These are phyloP conservation scores for Phallus indusiatus DNA, from an alignment of 768 basidiomycete genomes.

Conservation along the genomic window DNA sequence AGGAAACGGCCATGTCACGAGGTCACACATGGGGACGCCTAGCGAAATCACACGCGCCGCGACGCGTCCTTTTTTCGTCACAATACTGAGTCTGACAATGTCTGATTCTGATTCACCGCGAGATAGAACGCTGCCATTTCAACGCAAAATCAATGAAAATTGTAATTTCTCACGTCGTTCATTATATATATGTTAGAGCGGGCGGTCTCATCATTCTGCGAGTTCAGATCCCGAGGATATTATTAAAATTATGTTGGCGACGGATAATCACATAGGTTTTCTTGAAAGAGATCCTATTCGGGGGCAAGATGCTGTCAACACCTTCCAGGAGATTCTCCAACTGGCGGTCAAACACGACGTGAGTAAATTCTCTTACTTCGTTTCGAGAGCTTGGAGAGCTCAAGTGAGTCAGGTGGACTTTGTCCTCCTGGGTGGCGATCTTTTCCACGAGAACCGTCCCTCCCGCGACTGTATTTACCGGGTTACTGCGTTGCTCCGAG, in stretches of 20 bases:
- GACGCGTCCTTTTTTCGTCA: too few relatives aligned
- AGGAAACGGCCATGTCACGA: too few relatives aligned
- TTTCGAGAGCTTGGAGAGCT: not conserved
- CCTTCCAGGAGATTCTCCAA: slow-evolving; percentile 89
- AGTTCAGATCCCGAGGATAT: slow-evolving; percentile 31
- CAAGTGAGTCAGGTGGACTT: slow-evolving; percentile 70
- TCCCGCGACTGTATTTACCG: slow-evolving; percentile 84
- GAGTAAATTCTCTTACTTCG: slow-evolving; percentile 21
- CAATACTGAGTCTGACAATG: too few relatives aligned
- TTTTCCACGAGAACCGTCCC: slow-evolving; percentile 97
- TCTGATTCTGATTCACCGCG: not conserved
- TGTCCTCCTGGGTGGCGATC: slow-evolving; percentile 86
- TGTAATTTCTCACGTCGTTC: not conserved
- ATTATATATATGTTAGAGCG: not conserved
- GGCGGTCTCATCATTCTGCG: not conserved
- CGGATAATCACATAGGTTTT: slow-evolving; percentile 95
- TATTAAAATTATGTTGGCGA: slow-evolving; percentile 80
- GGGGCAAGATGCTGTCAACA: slow-evolving; percentile 91
- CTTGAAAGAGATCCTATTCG: slow-evolving; percentile 90
- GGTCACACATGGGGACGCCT: too few relatives aligned
- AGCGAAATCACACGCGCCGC: too few relatives aligned
- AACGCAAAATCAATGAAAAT: not conserved
- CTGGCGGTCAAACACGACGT: slow-evolving; percentile 85
- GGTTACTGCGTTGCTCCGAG: slow-evolving; percentile 79
- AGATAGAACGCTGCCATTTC: not conserved